phyloP scores from a whole-genome alignment of 306 rosid species.

The Ochetophila trinervis region DNA sequence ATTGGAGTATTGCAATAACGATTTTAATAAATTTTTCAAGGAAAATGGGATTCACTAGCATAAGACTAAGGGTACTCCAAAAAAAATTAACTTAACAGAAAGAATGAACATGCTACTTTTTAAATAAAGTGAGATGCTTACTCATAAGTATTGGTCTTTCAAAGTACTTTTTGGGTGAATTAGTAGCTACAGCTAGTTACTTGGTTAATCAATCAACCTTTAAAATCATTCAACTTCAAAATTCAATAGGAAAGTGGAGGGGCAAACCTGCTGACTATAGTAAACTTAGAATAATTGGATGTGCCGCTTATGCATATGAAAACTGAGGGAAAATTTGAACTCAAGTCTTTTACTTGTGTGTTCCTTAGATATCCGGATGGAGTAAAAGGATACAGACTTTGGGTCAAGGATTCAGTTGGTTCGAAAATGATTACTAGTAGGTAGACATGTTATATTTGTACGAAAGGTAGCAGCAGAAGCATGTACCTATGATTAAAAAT shows the following conservation, averaged over 20 bases:
- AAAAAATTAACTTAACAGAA: neutral
- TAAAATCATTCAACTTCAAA: too few species aligned
- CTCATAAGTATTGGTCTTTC: too few species aligned
- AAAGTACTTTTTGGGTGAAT: too few species aligned
- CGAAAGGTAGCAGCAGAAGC: too few species aligned
- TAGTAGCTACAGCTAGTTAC: too few species aligned
- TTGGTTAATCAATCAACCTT: too few species aligned
- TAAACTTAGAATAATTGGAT: neutral
- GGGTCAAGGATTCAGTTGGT: too few species aligned
- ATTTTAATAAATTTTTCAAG: too few species aligned
- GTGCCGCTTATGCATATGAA: neutral
- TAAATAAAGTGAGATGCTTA: neutral
- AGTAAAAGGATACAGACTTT: neutral
- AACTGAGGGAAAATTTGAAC: neutral
- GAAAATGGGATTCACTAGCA: neutral
- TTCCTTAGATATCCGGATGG: neutral
- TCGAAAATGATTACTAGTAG: too few species aligned
- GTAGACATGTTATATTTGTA: too few species aligned
- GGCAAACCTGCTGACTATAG: neutral
- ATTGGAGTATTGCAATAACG: neutral
- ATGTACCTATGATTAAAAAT: too few species aligned
- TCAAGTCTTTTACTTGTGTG: too few species aligned
- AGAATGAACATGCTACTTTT: neutral
- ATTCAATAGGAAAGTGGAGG: neutral
- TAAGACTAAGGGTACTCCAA: neutral